Percentiles rank a stretch among this genome's conserved stretches.
Conservation (phyloP, 1,284 basidiomycete genomes). For the Trichosporon asahii region DNA sequence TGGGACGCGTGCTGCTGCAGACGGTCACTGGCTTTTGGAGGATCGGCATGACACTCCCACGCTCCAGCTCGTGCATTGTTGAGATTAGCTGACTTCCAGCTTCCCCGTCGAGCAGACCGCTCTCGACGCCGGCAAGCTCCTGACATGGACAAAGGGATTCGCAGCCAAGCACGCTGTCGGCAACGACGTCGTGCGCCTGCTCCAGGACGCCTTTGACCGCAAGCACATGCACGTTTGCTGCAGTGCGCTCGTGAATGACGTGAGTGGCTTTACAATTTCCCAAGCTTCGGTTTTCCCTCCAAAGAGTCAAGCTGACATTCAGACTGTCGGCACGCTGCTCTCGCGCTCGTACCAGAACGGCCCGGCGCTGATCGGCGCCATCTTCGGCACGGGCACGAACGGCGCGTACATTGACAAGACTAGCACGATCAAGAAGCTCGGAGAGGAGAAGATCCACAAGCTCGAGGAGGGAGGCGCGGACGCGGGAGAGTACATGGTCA, state of each 20-base stretch:
- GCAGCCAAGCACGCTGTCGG: conserved; percentile 85
- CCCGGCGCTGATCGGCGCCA: conserved; percentile 78
- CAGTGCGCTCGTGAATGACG: conserved; percentile 93
- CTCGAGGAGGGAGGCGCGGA: conserved; percentile 47
- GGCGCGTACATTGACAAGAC: conserved; percentile 92
- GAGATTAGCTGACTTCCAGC: conserved; percentile 39
- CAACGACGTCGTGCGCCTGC: conserved; percentile 82
- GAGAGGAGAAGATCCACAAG: conserved; percentile 59
- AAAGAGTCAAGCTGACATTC: not conserved
- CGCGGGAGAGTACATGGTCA: conserved; percentile 75
- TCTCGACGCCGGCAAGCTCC: conserved; percentile 78
- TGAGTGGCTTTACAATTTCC: conserved; percentile 50
- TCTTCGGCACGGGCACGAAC: conserved; percentile 98
- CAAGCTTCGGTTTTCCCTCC: too few species aligned
- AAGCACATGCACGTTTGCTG: conserved; percentile 93
- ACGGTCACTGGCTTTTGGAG: too few species aligned
- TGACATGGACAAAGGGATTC: conserved; percentile 98
- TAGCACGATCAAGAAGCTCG: conserved; percentile 77
- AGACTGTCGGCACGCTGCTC: conserved; percentile 92
- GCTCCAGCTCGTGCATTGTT: too few species aligned
- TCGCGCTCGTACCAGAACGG: conserved; percentile 89
- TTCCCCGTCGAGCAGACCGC: conserved; percentile 98
- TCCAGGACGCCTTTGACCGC: conserved; percentile 89
- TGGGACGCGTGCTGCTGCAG: too few species aligned
- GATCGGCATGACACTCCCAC: too few species aligned